Base-by-base conservation (phyloP, 805 yeast species). In the Ogataea zsoltii region DNA sequence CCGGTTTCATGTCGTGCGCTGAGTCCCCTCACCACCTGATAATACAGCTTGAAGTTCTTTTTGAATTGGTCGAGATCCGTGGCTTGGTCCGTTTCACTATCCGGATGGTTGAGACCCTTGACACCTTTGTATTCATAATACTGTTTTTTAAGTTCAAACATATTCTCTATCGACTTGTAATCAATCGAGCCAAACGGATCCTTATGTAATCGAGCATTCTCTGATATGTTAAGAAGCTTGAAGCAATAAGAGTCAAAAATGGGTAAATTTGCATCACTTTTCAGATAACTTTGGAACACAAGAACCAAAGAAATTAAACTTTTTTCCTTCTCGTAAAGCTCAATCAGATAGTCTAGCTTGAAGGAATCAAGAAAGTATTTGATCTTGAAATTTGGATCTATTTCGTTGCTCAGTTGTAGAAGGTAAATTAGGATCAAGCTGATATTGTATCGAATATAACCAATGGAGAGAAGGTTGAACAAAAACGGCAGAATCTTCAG, bases 381-480 rank as follows among this genome's bases (percentile, higher is more conserved):
- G 6, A 42, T 13, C 12, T 48, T 54, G 40, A 48, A 63, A 2
- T 43, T 42, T 13, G 45, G 33, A 34, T 63, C 63, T 6, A 61
- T 54, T 26, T 28, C 29, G 7, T 42, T 7, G 7, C 56, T 46
- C 28, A 50, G 16, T 16, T 45, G 46, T 6, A 63, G 31, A 15
- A 61, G 29, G 15, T 58, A 54, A 2, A 54, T 38, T 7, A 63
- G 11, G 9, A 65, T 34, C n/a, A 49, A 36, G 15, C 54, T 28
- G n/a, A 63, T 41, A 33, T 49, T 35, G 3, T 33, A 25, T 42
- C 66, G 46, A 5, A 60, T 35, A 44, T 62, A 65, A 2, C 65
- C 67, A 19, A 62, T 56, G 13, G 62, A 54, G 2, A 63, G 50
- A 34, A 58, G 40, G 36, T 57, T 55, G 48, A 56, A 63, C 12